phyloP scores from a whole-genome alignment of 352 stramenopile species.

The Pythium aquatile region DNA sequence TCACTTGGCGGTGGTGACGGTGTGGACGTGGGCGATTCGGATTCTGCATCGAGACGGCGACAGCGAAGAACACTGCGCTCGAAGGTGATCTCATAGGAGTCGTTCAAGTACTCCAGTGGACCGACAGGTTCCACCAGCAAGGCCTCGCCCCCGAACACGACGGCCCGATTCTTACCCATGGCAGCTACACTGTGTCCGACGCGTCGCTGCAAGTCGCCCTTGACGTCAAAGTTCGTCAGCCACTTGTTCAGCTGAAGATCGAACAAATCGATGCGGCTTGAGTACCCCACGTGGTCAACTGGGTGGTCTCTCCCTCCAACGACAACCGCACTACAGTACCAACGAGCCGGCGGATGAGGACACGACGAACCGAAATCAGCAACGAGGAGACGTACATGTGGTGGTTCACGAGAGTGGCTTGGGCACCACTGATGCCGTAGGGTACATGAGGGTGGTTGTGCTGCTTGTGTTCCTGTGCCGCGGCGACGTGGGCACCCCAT shows the following conservation, averaged over 20 bases:
- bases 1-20: slow-evolving; percentile 14
- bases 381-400: slow-evolving; percentile 38
- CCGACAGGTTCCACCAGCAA: slow-evolving; percentile 4
- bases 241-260: slow-evolving; percentile 45
- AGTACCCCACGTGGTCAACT: slow-evolving; percentile 26
- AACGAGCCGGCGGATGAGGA: not conserved
- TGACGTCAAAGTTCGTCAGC: slow-evolving; percentile 58
- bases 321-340: slow-evolving; percentile 45
- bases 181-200: slow-evolving; percentile 51
- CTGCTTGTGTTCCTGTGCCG: slow-evolving; percentile 22
- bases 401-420: slow-evolving; percentile 37
- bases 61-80: slow-evolving; percentile 42
- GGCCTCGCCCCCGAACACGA: slow-evolving; percentile 60
- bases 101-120: slow-evolving; percentile 23
- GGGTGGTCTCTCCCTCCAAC: slow-evolving; percentile 51
- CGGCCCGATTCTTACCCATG: slow-evolving; percentile 20
- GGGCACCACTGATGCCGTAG: slow-evolving; percentile 28
- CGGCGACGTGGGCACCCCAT: slow-evolving; percentile 44
- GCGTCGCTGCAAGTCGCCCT: slow-evolving; percentile 45
- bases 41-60: slow-evolving; percentile 21
- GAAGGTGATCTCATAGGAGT: slow-evolving; percentile 47
- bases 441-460: not conserved
- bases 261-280: slow-evolving; percentile 53
- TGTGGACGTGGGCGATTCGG: not conserved
- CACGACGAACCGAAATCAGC: not conserved